Evolutionary conservation across 73 alveolate species (phyloP).

Genomic region (Paramecium sexaurelia): DNA sequence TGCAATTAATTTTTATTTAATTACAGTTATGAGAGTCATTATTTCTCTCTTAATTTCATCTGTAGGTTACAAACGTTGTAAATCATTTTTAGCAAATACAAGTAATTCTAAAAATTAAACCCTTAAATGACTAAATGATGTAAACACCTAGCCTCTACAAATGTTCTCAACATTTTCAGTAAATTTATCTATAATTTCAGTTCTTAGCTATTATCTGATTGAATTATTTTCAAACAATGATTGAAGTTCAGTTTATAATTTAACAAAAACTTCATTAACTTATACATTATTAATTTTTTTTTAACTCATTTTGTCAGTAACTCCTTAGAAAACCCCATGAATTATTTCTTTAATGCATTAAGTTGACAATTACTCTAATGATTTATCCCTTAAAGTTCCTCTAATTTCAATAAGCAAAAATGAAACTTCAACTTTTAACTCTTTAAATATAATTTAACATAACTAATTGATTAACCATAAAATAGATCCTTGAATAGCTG

Average conservation of each 20-base stretch:
- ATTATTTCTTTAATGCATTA: conserved; percentile 40
- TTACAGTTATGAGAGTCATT: conserved; percentile 16
- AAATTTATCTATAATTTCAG: conserved; percentile 57
- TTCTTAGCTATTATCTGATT: conserved; percentile 33
- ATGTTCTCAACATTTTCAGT: conserved; percentile 60
- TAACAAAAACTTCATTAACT: not conserved
- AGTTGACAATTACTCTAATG: conserved; percentile 39
- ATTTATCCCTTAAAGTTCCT: conserved; percentile 27
- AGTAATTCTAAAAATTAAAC: conserved; percentile 46
- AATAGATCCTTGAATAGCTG: conserved; percentile 47
- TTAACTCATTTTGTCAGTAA: conserved; percentile 59
- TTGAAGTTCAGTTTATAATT: conserved; percentile 4
- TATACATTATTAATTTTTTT: conserved; percentile 47
- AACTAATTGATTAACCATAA: conserved; percentile 33
- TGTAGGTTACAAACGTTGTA: not conserved
- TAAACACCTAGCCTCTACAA: conserved; percentile 65
- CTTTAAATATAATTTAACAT: not conserved
- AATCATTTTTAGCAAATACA: conserved; percentile 48
- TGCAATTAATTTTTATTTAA: conserved; percentile 27
- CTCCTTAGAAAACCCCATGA: conserved; percentile 48
- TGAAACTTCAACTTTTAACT: not conserved
- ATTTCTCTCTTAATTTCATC: conserved; percentile 28
- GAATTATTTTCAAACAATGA: conserved; percentile 45
- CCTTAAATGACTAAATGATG: conserved; percentile 61
- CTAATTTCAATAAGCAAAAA: not conserved